Percentiles rank a stretch among this genome's conserved stretches.
phyloP scores from a whole-genome alignment of 192 early-diverging fungal species.

The Mortierella antarctica region DNA sequence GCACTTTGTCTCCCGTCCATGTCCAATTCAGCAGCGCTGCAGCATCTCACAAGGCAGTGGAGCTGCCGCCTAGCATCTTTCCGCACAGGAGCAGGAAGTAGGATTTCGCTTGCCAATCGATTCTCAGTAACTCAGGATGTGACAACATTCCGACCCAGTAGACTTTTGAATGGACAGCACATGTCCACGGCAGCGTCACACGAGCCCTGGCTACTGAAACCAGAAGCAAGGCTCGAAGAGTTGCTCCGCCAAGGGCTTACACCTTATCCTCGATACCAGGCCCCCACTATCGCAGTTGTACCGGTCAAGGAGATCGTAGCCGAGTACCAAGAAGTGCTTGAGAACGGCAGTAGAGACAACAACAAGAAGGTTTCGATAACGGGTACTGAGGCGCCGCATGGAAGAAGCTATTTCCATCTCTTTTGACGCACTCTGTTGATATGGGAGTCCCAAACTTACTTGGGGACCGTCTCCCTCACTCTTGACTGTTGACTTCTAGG shows the following conservation, averaged over 20 bases:
- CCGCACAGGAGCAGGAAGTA: background rate
- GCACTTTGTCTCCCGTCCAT: background rate
- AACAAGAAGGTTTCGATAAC: conserved; percentile 23
- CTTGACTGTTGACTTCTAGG: conserved; percentile 46
- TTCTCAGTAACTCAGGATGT: no score
- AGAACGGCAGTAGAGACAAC: conserved; percentile 26
- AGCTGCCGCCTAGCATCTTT: background rate
- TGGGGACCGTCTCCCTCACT: background rate
- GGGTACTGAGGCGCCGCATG: conserved; percentile 6
- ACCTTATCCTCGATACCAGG: conserved; percentile 42
- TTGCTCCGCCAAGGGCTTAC: conserved; percentile 13
- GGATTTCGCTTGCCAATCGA: background rate
- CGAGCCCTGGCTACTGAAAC: conserved; percentile 10
- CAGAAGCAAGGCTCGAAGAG: conserved; percentile 34
- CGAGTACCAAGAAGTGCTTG: conserved; percentile 16
- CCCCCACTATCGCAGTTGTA: conserved; percentile 7
- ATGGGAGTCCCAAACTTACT: background rate
- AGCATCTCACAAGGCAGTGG: conserved; percentile 8
- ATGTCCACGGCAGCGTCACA: background rate
- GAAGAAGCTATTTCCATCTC: background rate
- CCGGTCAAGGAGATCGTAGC: conserved; percentile 23
- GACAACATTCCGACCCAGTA: no score
- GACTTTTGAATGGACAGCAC: background rate
- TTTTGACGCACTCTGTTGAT: background rate
- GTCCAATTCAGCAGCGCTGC: conserved; percentile 10